Evolutionary conservation across 176 grass and related monocot species (phyloP).

Genomic region (Aegilops speltoides): DNA sequence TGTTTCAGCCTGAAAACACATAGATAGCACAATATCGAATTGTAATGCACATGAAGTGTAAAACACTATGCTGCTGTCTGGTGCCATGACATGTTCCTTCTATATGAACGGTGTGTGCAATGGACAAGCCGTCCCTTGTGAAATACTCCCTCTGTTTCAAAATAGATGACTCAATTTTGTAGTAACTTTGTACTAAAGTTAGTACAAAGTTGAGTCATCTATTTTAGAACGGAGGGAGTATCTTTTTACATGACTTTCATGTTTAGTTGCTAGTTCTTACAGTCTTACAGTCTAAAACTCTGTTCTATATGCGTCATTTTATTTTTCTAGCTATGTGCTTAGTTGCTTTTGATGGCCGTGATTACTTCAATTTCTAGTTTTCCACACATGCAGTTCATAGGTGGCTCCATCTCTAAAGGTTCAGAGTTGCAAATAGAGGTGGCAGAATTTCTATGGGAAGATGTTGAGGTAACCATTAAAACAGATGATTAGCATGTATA

Average conservation of each 20-base stretch:
- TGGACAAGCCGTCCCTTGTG: background rate
- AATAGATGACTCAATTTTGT: too few species aligned
- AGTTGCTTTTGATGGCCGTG: slow-evolving; percentile 11
- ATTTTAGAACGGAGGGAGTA: too few species aligned
- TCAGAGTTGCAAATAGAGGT: slow-evolving; percentile 97
- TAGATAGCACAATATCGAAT: background rate
- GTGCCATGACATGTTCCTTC: background rate
- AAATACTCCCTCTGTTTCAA: background rate
- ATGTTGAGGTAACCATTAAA: slow-evolving; percentile 73
- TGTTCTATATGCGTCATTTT: background rate
- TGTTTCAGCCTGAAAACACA: background rate
- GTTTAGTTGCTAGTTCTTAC: slow-evolving; percentile 18
- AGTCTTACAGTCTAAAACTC: slow-evolving; percentile 11
- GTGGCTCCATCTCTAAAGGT: slow-evolving; percentile 72
- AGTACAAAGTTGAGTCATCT: too few species aligned
- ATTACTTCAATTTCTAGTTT: slow-evolving; percentile 21
- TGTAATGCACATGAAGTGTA: background rate
- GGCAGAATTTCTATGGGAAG: slow-evolving; percentile 87
- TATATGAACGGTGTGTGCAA: background rate
- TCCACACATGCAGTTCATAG: slow-evolving; percentile 55
- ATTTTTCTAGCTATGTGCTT: slow-evolving; percentile 4
- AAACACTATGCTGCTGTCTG: background rate
- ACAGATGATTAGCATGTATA: slow-evolving; percentile 1
- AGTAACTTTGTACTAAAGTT: too few species aligned
- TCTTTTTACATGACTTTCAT: background rate